A percentile compares a stretch with the other conserved stretches of the same genome.
Conservation (phyloP, 768 basidiomycete species). For the Boletus fagicola region DNA sequence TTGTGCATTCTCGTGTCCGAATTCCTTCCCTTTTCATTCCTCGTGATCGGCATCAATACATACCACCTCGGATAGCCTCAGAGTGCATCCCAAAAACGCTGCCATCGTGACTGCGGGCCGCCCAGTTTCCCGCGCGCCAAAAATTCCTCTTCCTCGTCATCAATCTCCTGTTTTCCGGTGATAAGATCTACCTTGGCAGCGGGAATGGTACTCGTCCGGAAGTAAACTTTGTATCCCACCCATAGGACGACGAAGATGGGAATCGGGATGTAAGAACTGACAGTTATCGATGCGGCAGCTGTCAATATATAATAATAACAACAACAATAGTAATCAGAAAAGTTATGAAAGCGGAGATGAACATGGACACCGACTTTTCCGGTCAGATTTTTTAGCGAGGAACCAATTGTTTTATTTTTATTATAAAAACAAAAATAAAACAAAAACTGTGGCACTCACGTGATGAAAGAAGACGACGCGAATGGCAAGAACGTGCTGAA, state of each 20-base stretch:
- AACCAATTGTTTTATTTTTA: neutral
- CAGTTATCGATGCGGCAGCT: neutral
- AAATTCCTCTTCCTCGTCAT: conserved; percentile 57
- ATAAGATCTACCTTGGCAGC: conserved; percentile 57
- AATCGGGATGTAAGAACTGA: conserved; percentile 17
- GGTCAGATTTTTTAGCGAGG: too few species aligned
- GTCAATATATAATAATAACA: neutral
- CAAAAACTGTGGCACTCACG: conserved; percentile 40
- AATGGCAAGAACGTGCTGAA: conserved; percentile 36
- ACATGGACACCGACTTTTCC: conserved; percentile 10
- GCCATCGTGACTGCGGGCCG: conserved; percentile 31
- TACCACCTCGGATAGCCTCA: neutral
- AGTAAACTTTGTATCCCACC: conserved; percentile 27
- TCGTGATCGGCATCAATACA: neutral
- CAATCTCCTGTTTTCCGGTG: conserved; percentile 55
- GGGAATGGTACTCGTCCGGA: conserved; percentile 26
- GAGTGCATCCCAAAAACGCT: conserved; percentile 5
- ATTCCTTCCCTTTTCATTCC: neutral
- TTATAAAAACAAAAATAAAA: neutral
- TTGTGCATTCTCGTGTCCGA: too few species aligned
- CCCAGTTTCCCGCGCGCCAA: conserved; percentile 42
- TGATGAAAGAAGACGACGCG: conserved; percentile 57
- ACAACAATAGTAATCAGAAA: neutral
- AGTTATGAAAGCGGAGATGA: conserved; percentile 27
- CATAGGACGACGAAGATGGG: conserved; percentile 15